Evolutionary conservation across 148 eudicot genomes (phyloP).

Genomic region (Camellia japonica): DNA sequence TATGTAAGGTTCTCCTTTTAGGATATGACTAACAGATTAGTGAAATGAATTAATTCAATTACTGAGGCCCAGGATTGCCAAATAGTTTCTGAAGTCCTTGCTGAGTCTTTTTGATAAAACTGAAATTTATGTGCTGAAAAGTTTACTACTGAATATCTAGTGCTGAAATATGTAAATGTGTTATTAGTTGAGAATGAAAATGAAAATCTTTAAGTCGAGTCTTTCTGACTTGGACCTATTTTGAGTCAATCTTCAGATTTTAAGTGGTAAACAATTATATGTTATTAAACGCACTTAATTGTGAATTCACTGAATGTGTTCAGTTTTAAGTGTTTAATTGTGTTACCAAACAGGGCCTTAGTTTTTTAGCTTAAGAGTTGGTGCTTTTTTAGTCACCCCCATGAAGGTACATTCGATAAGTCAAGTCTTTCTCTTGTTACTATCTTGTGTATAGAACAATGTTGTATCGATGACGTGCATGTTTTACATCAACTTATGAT

Average conservation of each 20-base stretch:
- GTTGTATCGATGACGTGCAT: neutral
- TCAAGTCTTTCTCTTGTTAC: neutral
- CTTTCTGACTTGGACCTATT: neutral
- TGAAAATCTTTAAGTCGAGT: no score
- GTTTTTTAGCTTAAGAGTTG: neutral
- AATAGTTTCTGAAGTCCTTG: no score
- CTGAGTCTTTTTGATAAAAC: no score
- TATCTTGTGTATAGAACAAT: neutral
- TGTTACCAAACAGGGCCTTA: no score
- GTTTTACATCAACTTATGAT: neutral
- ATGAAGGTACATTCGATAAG: no score
- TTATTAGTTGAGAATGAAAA: no score
- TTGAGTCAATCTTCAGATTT: neutral
- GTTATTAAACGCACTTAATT: neutral
- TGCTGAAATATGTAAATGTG: no score
- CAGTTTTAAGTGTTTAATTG: no score
- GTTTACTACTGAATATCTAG: no score
- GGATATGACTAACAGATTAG: neutral
- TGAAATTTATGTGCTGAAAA: no score
- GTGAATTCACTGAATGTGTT: neutral
- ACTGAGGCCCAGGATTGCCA: no score
- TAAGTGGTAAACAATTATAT: neutral
- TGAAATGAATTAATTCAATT: no score
- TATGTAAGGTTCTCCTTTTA: neutral
- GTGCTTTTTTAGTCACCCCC: neutral